Conservation (phyloP, 768 basidiomycete genomes). For the Mycena indigotica region DNA sequence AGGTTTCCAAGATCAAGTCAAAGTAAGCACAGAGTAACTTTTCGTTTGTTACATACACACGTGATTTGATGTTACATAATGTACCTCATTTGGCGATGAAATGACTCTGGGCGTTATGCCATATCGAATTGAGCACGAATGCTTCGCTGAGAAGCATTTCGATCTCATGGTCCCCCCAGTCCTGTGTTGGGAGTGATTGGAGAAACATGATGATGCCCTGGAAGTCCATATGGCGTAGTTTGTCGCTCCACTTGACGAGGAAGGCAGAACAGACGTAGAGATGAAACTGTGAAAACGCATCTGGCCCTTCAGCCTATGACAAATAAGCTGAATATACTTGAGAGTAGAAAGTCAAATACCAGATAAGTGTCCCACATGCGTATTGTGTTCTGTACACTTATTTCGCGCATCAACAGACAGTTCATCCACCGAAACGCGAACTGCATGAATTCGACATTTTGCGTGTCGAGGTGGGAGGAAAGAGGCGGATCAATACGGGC, state of each 20-base stretch:
- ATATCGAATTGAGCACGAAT: slow-evolving; percentile 89
- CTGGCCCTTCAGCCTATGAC: slow-evolving; percentile 87
- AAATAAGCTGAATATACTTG: slow-evolving; percentile 3
- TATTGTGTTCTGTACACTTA: slow-evolving; percentile 94
- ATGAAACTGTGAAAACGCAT: slow-evolving; percentile 99
- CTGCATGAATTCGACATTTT: slow-evolving; percentile 99
- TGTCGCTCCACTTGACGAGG: slow-evolving; percentile 92
- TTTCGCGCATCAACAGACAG: slow-evolving; percentile 96
- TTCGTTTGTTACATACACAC: slow-evolving; percentile 13
- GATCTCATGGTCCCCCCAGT: slow-evolving; percentile 95
- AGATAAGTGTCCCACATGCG: slow-evolving; percentile 99
- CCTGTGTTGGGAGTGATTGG: slow-evolving; percentile 87
- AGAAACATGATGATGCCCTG: slow-evolving; percentile 99
- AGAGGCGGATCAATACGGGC: slow-evolving; percentile 90
- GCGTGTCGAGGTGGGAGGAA: slow-evolving; percentile 79
- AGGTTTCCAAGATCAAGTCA: slow-evolving; percentile 54
- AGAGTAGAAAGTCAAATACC: slow-evolving; percentile 49
- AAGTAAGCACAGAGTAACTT: too few relatives aligned
- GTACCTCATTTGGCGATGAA: slow-evolving; percentile 57
- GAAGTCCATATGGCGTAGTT: slow-evolving; percentile 95
- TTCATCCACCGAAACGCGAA: slow-evolving; percentile 99
- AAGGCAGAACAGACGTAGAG: slow-evolving; percentile 98
- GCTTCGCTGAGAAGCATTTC: slow-evolving; percentile 95
- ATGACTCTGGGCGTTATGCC: slow-evolving; percentile 92
- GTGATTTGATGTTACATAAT: background rate